Base-by-base conservation (phyloP, 768 basidiomycete genomes). In the Paxillus ammoniavirescens region DNA sequence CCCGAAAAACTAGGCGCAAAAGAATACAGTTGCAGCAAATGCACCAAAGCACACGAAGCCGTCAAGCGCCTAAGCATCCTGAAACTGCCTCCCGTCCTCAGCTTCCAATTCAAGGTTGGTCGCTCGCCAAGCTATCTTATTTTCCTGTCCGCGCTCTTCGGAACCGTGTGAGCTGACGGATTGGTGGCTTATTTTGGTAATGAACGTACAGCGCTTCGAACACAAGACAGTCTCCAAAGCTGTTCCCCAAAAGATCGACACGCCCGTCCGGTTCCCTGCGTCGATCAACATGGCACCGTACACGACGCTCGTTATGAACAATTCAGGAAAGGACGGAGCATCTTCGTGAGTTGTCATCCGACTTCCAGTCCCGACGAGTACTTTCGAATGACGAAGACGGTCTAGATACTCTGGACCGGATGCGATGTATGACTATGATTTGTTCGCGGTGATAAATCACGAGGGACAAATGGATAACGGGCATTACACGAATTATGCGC, bases 391-490 rank as follows among this genome's bases (percentile, higher is more conserved):
- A 50, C 31, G 41, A 21, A 3, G 21, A 18, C 33, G 21, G 23
- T 31, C 6, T 56, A 82, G 77, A 40, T 70, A 76, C 53, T 74
- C 77, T 3, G 83, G 82, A 6, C 83, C 89, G 0, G 78, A 84
- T 26, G 76, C 79, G 12, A 77, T 92, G 75, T 96, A 89, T 67
- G 85, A 89, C 45, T 98, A 95, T 65, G 91, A 96, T 65, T 81
- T 98, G 3, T 93, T 94, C 63, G 88, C 91, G 23, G 93, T 97
- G 37, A 88, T 98, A 54, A 93, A 91, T 60, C 94, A 98, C 68
- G 93, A 97, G 69, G 95, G 95, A 5, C 88, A 90, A 67, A 83
- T 97, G 64, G 87, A 95, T 68, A 96, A 92, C 51, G 96, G 95
- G 0, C 96, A 98, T 64, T 98, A 97, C 70, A 93, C 89, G 28